These are phyloP conservation scores for Eleusine indica DNA, from an alignment of 176 grass and related monocot species.

Conservation along the genomic window DNA sequence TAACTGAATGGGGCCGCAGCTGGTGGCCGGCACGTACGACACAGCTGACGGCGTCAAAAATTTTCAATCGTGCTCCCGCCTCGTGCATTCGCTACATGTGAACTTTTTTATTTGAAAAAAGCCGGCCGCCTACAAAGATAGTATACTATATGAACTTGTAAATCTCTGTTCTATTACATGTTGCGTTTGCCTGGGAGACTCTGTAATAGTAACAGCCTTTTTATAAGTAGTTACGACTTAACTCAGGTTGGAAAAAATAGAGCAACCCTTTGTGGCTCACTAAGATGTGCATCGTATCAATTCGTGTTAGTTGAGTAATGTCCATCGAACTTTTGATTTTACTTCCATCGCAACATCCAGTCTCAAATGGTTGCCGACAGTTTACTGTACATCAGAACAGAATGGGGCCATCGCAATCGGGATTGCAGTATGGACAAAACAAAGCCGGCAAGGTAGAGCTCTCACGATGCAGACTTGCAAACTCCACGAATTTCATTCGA, in stretches of 20 bases:
- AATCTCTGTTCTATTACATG: not conserved
- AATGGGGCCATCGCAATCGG: not conserved
- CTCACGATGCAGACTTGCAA: not conserved
- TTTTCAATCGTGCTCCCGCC: slow-evolving; percentile 36
- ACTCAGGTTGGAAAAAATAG: not conserved
- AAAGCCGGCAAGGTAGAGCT: not conserved
- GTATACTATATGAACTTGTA: no score
- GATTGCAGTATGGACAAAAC: not conserved
- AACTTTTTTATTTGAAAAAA: not conserved
- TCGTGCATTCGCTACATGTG: not conserved
- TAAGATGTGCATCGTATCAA: not conserved
- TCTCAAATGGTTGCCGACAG: slow-evolving; percentile 31
- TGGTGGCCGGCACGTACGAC: slow-evolving; percentile 45
- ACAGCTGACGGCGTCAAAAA: slow-evolving; percentile 38
- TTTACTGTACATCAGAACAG: not conserved
- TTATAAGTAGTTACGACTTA: slow-evolving; percentile 16
- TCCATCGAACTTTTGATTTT: slow-evolving; percentile 21
- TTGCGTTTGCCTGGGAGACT: not conserved
- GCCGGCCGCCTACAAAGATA: slow-evolving; percentile 1
- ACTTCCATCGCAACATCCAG: slow-evolving; percentile 21
- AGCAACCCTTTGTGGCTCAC: not conserved
- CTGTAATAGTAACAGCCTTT: not conserved
- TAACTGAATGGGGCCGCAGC: not conserved
- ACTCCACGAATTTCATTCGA: slow-evolving; percentile 22
- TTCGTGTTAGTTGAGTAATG: slow-evolving; percentile 38